Percentiles rank a stretch among this genome's conserved stretches.
Conservation (phyloP, 768 basidiomycete genomes). For the Cytidiella melzeri region DNA sequence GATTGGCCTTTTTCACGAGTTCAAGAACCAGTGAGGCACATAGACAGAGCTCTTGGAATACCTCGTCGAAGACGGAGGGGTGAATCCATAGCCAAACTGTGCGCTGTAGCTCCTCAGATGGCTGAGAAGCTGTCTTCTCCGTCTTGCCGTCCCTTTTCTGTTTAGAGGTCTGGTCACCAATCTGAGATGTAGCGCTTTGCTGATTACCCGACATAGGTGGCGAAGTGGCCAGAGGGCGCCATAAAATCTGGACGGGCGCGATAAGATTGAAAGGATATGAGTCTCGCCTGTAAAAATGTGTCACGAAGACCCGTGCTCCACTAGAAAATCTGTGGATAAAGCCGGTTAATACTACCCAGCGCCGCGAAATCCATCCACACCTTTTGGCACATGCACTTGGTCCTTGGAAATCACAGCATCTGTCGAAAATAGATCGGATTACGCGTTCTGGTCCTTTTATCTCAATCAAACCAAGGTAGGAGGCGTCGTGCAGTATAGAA, state of each 20-base stretch:
- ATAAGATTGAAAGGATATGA: conserved; percentile 68
- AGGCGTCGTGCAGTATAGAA: conserved; percentile 85
- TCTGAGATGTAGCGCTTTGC: too few species aligned
- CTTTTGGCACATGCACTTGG: conserved; percentile 53
- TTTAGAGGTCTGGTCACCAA: conserved; percentile 3
- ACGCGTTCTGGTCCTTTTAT: conserved; percentile 56
- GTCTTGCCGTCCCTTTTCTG: conserved; percentile 24
- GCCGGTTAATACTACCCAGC: too few species aligned
- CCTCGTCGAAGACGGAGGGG: conserved; percentile 60
- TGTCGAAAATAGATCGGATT: conserved; percentile 44
- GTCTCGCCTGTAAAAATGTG: conserved; percentile 55
- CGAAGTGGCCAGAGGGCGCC: conserved; percentile 34
- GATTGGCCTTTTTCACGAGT: conserved; percentile 15
- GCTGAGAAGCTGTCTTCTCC: conserved; percentile 18
- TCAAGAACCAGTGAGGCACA: conserved; percentile 48
- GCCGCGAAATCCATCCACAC: too few species aligned
- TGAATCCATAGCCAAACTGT: conserved; percentile 76
- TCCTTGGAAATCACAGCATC: conserved; percentile 61
- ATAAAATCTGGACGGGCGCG: conserved; percentile 67
- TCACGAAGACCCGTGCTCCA: conserved; percentile 64
- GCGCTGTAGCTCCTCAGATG: conserved; percentile 25
- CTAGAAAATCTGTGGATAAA: conserved; percentile 57
- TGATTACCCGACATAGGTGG: neutral
- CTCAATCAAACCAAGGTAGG: conserved; percentile 75
- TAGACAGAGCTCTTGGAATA: conserved; percentile 43